phyloP scores from a whole-genome alignment of 345 rosid genomes.

The Streptanthus diversifolius region DNA sequence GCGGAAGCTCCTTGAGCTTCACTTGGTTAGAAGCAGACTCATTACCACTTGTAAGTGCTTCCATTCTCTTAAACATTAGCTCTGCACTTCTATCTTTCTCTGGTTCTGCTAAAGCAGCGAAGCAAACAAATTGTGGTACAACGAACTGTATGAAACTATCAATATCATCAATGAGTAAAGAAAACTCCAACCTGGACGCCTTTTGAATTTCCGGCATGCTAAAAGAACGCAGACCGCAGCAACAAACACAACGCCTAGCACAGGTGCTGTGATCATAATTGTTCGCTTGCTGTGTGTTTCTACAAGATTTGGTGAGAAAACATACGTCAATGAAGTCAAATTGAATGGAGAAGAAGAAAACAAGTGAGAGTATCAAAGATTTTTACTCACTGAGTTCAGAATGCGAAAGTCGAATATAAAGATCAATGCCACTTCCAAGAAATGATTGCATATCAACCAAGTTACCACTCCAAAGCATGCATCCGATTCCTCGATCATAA shows the following conservation, averaged over 20 bases:
- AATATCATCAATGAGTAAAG: neutral
- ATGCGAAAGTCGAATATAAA: conserved; percentile 37
- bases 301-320: neutral
- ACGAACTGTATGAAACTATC: neutral
- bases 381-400: conserved; percentile 43
- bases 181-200: conserved; percentile 27
- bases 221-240: conserved; percentile 19
- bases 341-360: neutral
- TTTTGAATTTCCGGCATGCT: conserved; percentile 6
- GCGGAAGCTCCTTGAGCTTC: neutral
- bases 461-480: conserved; percentile 44
- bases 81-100: conserved; percentile 26
- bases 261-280: conserved; percentile 9
- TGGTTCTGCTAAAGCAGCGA: conserved; percentile 1
- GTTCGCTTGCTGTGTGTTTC: conserved; percentile 18
- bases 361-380: neutral
- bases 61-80: conserved; percentile 11
- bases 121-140: neutral
- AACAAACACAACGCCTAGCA: neutral
- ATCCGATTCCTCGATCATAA: conserved; percentile 40
- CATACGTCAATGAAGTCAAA: neutral
- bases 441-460: conserved; percentile 35
- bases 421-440: conserved; percentile 37
- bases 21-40: conserved; percentile 1
- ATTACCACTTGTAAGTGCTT: neutral